Base-by-base conservation (phyloP, 2,329 filamentous ascomycete species). In the Drechslera avenae region DNA sequence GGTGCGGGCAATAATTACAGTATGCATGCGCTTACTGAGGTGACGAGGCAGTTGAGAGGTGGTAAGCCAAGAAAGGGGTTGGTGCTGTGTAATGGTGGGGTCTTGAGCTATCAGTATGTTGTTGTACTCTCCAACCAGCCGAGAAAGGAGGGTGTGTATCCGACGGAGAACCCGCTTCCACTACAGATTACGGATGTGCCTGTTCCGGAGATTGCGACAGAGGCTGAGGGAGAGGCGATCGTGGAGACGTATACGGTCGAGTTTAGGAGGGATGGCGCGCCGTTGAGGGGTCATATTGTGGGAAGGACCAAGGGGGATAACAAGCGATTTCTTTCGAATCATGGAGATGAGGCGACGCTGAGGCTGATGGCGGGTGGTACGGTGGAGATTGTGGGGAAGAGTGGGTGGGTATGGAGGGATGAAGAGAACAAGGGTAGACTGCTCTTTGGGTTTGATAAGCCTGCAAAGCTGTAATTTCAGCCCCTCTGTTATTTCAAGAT, bases 1-100 rank as follows among this genome's bases (percentile, higher is more conserved):
- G 86, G 86, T 0, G 86, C 86, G 5, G 86, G 86, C 0, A 89
- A 89, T 56, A 88, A 88, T 46, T 89, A 89, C 52, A 86, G 83
- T 0, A 84, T 88, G 80, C 86, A 89, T 72, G 84, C 72, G 18
- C 46, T 75, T 34, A 72, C 69, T 5, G 68, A 67, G 31, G 68
- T 71, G 63, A 63, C 62, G 75, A 75, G 81, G 75, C 10, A 79
- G 47, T 66, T 88, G 3, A 76, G 84, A 8, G 62, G 65, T 7
- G 75, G 76, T 0, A 76, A 73, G 18, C 75, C 75, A 1, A 74
- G 68, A 3, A 81, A 75, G 12, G 86, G 83, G 2, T 67, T 89
- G 0, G 74, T 88, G 3, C 77, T 88, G 12, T 86, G 85, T 1
- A 88, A 88, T 60, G 86, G 86, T 0, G 86, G 86, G 0, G 77